These are phyloP conservation scores for Cochlearia excelsa DNA, from an alignment of 345 rosid genomes.

Conservation along the genomic window DNA sequence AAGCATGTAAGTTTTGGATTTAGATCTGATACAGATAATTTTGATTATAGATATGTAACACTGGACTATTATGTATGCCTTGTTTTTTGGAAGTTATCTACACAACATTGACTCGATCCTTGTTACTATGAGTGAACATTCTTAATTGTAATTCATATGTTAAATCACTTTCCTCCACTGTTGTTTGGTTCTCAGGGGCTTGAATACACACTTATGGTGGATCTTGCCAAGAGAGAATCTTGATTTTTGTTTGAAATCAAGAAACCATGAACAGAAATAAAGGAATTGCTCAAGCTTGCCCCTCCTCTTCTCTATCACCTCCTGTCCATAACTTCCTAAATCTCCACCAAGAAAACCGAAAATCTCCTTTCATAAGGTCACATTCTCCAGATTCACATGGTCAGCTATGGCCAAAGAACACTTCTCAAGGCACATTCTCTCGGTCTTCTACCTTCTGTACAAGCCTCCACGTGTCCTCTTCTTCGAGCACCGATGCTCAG, in stretches of 20 bases:
- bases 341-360: constrained; percentile 38
- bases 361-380: constrained; percentile 41
- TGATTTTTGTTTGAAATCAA: constrained; percentile 24
- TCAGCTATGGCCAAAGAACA: constrained; percentile 41
- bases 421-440: constrained; percentile 48
- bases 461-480: constrained; percentile 67
- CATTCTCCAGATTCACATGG: constrained; percentile 45
- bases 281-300: constrained; percentile 38
- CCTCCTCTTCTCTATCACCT: constrained; percentile 28
- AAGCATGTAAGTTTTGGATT: constrained; percentile 1
- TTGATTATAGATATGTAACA: constrained; percentile 3
- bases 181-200: constrained; percentile 20
- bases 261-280: constrained; percentile 39
- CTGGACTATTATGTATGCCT: constrained; percentile 19
- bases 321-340: constrained; percentile 35
- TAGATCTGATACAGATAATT: not conserved
- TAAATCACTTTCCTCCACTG: constrained; percentile 1
- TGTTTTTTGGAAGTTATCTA: constrained; percentile 17
- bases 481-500: constrained; percentile 62
- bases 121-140: not conserved
- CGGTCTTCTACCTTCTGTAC: constrained; percentile 84
- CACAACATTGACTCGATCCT: constrained; percentile 1
- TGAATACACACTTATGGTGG: constrained; percentile 3
- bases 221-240: constrained; percentile 9
- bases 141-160: not conserved